Percentiles rank a stretch among this genome's conserved stretches.
phyloP scores from a whole-genome alignment of 257 asterid genomes.

The Capsicum pubescens region DNA sequence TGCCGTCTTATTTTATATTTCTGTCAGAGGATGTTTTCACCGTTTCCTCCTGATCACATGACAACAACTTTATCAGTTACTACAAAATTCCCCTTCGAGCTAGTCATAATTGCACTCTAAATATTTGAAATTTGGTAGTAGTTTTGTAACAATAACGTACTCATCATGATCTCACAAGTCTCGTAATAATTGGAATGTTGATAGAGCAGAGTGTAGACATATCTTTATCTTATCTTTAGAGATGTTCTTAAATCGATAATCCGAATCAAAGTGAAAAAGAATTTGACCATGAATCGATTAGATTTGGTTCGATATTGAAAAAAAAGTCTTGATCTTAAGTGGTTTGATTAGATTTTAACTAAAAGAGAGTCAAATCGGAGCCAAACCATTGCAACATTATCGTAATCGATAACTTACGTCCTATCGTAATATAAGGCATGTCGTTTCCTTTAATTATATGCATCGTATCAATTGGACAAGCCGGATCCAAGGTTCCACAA shows the following conservation, averaged over 20 bases:
- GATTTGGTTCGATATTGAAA: too few relatives aligned
- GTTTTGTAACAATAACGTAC: not conserved
- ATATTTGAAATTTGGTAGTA: not conserved
- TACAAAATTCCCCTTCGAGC: not conserved
- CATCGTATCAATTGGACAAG: not conserved
- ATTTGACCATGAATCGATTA: not conserved
- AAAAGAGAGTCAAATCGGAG: not conserved
- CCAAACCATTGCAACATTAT: not conserved
- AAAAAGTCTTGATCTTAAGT: fast-evolving
- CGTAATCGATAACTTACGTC: not conserved
- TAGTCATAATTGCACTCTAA: slow-evolving; percentile 6
- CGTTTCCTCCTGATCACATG: too few relatives aligned
- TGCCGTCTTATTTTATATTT: too few relatives aligned
- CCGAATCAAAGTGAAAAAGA: not conserved
- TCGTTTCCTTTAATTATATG: not conserved
- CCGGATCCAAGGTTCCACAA: not conserved
- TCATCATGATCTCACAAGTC: too few relatives aligned
- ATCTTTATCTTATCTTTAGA: too few relatives aligned
- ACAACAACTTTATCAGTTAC: too few relatives aligned
- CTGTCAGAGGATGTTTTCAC: too few relatives aligned
- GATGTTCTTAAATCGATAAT: not conserved
- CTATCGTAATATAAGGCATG: not conserved
- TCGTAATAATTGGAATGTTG: too few relatives aligned
- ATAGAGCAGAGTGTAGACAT: too few relatives aligned
- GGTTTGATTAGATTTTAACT: not conserved